Conservation (phyloP, 164 flowering plant species). For the Dillenia turbinata region DNA sequence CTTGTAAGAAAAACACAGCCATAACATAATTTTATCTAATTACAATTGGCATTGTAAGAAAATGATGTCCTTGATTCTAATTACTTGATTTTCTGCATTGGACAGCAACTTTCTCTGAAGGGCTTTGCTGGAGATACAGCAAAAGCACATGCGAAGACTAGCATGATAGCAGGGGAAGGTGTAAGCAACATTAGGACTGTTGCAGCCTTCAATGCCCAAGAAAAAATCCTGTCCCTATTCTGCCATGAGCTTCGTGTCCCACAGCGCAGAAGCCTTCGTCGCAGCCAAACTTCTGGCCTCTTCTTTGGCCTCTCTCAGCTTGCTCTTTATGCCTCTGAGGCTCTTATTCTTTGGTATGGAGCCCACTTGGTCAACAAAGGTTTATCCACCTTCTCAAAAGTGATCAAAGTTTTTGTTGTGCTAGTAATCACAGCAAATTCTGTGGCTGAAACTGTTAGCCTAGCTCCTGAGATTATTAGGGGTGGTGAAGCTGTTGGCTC, state of each 20-base stretch:
- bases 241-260: slow-evolving; percentile 72
- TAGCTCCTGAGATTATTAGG: slow-evolving; percentile 86
- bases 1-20: too few species aligned
- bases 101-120: slow-evolving; percentile 91
- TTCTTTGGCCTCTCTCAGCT: slow-evolving; percentile 96
- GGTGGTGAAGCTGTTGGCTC: slow-evolving; percentile 95
- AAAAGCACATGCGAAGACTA: slow-evolving; percentile 94
- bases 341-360: slow-evolving; percentile 95
- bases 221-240: slow-evolving; percentile 78
- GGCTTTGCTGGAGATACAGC: slow-evolving; percentile 99
- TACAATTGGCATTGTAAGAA: too few species aligned
- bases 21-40: too few species aligned
- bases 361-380: slow-evolving; percentile 81
- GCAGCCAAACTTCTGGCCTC: slow-evolving; percentile 72
- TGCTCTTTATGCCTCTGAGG: slow-evolving; percentile 82
- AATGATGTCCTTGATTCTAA: too few species aligned
- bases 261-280: slow-evolving; percentile 55
- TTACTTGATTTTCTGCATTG: slow-evolving; percentile 2
- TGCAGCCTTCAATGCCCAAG: slow-evolving; percentile 96
- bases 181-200: slow-evolving; percentile 97
- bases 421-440: slow-evolving; percentile 92
- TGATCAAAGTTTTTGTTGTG: slow-evolving; percentile 90
- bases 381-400: slow-evolving; percentile 87
- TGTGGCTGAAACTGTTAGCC: slow-evolving; percentile 95
- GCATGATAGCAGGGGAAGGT: slow-evolving; percentile 99